phyloP scores from a whole-genome alignment of 305 asterid genomes.

The Plantago lanceolata region DNA sequence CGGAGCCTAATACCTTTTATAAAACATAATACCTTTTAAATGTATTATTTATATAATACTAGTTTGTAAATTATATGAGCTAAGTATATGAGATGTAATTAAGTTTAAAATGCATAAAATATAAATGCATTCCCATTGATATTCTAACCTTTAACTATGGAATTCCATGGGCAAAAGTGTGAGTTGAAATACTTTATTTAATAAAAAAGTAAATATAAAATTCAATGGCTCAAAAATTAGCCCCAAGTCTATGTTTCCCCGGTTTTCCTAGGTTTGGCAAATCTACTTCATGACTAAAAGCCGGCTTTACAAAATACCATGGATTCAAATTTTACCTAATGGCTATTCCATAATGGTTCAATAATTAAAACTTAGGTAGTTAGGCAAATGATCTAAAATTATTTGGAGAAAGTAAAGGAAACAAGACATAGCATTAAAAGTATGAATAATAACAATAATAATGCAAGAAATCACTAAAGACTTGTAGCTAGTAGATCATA shows the following conservation, averaged over 20 bases:
- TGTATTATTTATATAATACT: too few species aligned
- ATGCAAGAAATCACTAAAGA: neutral
- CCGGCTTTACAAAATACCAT: conserved; percentile 24
- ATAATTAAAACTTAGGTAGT: conserved; percentile 22
- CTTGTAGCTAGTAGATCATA: neutral
- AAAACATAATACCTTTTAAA: too few species aligned
- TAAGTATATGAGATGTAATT: too few species aligned
- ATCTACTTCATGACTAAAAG: conserved; percentile 21
- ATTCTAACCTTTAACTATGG: too few species aligned
- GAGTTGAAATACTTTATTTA: too few species aligned
- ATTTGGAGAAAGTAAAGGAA: neutral
- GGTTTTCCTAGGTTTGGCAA: conserved; percentile 34
- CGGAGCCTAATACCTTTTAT: too few species aligned
- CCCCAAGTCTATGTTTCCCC: neutral
- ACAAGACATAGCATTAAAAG: neutral
- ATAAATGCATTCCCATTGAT: too few species aligned
- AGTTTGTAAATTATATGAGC: too few species aligned
- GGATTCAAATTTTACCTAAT: conserved; percentile 9
- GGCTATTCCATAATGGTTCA: conserved; percentile 25
- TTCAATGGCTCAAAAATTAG: too few species aligned
- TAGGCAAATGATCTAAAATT: neutral
- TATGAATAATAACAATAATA: conserved; percentile 1
- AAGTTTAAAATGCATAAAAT: too few species aligned
- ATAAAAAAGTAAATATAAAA: too few species aligned
- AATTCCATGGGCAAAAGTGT: too few species aligned